Evolutionary conservation across 2,329 filamentous ascomycete species (phyloP).

Genomic region (Calonectria naviculata): DNA sequence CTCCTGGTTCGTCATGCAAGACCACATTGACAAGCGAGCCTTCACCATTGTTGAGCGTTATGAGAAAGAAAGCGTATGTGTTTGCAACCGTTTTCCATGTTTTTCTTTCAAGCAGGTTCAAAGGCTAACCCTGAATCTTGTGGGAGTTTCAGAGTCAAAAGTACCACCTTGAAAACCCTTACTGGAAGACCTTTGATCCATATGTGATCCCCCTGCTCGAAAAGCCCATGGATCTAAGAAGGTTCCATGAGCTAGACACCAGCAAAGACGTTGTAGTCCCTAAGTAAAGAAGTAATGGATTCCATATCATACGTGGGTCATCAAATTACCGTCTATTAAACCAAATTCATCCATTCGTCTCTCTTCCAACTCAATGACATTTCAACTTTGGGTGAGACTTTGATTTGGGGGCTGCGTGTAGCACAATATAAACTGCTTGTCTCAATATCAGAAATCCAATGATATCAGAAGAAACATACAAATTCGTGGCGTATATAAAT

Average conservation of each 20-base stretch:
- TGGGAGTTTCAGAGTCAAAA: slow-evolving; percentile 59
- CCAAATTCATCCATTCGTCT: no score
- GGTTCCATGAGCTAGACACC: slow-evolving; percentile 75
- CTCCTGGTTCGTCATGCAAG: slow-evolving; percentile 83
- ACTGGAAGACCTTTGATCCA: slow-evolving; percentile 82
- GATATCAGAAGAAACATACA: no score
- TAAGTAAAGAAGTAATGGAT: slow-evolving; percentile 19
- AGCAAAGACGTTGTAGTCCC: slow-evolving; percentile 58
- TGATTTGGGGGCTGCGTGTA: no score
- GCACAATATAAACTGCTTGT: no score
- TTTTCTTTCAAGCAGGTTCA: neutral
- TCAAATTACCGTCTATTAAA: no score
- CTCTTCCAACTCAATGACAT: no score
- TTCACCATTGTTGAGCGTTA: slow-evolving; percentile 84
- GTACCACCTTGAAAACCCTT: slow-evolving; percentile 75
- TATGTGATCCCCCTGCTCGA: slow-evolving; percentile 78
- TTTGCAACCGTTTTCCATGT: no score
- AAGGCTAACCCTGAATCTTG: slow-evolving; percentile 11
- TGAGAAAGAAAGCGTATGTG: slow-evolving; percentile 69
- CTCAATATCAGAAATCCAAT: no score
- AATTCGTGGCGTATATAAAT: no score
- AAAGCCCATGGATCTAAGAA: slow-evolving; percentile 75
- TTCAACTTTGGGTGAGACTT: no score
- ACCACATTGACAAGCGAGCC: slow-evolving; percentile 72
- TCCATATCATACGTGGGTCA: no score